A percentile compares a stretch with the other conserved stretches of the same genome.
These are phyloP conservation scores for Adansonia rubrostipa DNA, from an alignment of 441 rosid species.

Conservation along the genomic window DNA sequence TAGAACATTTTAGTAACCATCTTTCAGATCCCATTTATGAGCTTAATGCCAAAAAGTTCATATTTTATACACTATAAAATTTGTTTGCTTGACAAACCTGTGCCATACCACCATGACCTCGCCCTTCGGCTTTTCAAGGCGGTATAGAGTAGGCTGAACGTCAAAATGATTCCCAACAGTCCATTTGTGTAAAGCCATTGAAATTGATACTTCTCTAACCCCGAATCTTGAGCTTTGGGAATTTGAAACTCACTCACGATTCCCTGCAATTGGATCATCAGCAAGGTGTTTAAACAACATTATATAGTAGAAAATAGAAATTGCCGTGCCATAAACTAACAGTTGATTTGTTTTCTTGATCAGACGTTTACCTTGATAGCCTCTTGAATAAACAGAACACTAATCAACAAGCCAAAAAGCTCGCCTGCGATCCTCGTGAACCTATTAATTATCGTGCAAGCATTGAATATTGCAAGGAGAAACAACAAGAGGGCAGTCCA, in stretches of 20 bases:
- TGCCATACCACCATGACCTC: slow-evolving; percentile 79
- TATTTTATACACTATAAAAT: not conserved
- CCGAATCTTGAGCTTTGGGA: slow-evolving; percentile 55
- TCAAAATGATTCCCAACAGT: slow-evolving; percentile 67
- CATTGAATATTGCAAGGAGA: slow-evolving; percentile 17
- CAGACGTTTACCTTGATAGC: slow-evolving; percentile 66
- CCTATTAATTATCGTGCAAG: slow-evolving; percentile 56
- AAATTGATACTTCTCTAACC: slow-evolving; percentile 55
- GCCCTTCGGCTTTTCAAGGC: slow-evolving; percentile 76
- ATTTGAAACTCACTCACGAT: slow-evolving; percentile 63
- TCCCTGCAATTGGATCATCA: slow-evolving; percentile 54
- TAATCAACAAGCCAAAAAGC: slow-evolving; percentile 84
- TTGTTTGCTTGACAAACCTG: slow-evolving; percentile 45
- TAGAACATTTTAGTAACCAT: not conserved
- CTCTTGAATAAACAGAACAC: slow-evolving; percentile 86
- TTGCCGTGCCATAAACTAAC: not conserved
- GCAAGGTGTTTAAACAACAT: slow-evolving; percentile 15
- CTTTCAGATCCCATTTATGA: not conserved
- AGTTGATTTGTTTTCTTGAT: not conserved
- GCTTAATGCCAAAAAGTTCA: not conserved
- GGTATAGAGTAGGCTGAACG: slow-evolving; percentile 68
- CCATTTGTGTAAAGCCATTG: slow-evolving; percentile 82
- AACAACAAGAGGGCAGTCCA: slow-evolving; percentile 66
- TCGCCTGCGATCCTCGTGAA: slow-evolving; percentile 92
- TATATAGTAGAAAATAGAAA: not conserved